A percentile compares a stretch with the other conserved stretches of the same genome.
phyloP scores from a whole-genome alignment of 2,329 filamentous ascomycete genomes.

The Pseudodiploospora longispora region DNA sequence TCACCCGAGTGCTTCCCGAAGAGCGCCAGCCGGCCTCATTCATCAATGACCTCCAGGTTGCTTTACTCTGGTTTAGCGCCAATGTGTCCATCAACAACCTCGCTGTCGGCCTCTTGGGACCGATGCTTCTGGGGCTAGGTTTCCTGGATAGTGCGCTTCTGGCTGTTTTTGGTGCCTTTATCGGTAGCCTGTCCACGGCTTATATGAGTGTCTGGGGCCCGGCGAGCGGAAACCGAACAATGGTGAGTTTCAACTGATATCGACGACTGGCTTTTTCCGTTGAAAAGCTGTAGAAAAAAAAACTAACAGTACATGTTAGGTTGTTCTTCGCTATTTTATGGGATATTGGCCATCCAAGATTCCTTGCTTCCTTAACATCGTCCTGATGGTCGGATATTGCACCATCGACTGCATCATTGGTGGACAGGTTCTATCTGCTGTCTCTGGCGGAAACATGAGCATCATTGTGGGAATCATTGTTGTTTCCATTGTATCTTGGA shows the following conservation, averaged over 20 bases:
- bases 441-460: conserved; percentile 57
- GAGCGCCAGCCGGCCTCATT: conserved; percentile 26
- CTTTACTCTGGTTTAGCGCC: conserved; percentile 35
- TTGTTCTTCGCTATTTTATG: conserved; percentile 70
- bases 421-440: conserved; percentile 66
- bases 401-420: conserved; percentile 74
- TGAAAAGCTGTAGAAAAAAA: conserved; percentile 4
- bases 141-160: conserved; percentile 66
- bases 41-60: conserved; percentile 29
- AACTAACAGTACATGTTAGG: conserved; percentile 11
- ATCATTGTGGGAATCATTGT: conserved; percentile 69
- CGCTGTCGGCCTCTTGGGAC: conserved; percentile 62
- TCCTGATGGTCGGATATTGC: conserved; percentile 69
- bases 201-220: conserved; percentile 75
- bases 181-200: conserved; percentile 64
- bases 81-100: conserved; percentile 37
- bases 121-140: conserved; percentile 61
- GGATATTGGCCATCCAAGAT: conserved; percentile 47
- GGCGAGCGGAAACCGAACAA: conserved; percentile 65
- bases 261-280: no score
- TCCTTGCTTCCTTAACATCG: conserved; percentile 28
- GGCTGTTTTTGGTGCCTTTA: conserved; percentile 66
- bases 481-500: conserved; percentile 65
- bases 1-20: conserved; percentile 28
- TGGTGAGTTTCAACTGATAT: conserved; percentile 35